A percentile compares a stretch with the other conserved stretches of the same genome.
Evolutionary conservation across 352 stramenopile genomes (phyloP).

Genomic region (Phytophthora tubulina): DNA sequence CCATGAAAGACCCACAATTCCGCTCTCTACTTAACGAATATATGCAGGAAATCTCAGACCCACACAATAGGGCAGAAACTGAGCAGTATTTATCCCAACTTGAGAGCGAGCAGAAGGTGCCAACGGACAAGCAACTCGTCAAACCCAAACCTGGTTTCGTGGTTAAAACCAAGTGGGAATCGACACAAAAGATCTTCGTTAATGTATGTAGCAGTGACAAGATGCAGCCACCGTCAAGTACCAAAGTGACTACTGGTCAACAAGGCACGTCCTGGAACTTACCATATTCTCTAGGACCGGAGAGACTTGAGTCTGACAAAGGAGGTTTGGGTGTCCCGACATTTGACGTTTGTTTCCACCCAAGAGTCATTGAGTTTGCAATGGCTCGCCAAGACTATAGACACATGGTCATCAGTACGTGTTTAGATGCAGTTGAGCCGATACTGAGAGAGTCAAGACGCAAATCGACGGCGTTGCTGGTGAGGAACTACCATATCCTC

Average conservation of each 20-base stretch:
- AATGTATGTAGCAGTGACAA: conserved; percentile 93
- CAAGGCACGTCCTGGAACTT: conserved; percentile 86
- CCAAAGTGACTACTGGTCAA: conserved; percentile 35
- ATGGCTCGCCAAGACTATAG: conserved; percentile 67
- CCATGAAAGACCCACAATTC: conserved; percentile 93
- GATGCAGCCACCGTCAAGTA: conserved; percentile 81
- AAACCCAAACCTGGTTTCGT: conserved; percentile 90
- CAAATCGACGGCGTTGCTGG: conserved; percentile 33
- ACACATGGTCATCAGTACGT: conserved; percentile 90
- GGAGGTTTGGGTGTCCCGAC: conserved; percentile 67
- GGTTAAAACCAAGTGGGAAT: conserved; percentile 86
- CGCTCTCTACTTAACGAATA: conserved; percentile 94
- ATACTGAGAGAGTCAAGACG: conserved; percentile 56
- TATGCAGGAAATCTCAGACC: conserved; percentile 95
- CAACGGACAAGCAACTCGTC: conserved; percentile 88
- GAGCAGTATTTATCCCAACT: conserved; percentile 92
- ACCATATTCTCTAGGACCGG: conserved; percentile 91
- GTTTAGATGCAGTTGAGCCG: conserved; percentile 86
- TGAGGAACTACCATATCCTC: conserved; percentile 78
- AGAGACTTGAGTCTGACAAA: conserved; percentile 93
- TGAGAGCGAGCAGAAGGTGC: conserved; percentile 90
- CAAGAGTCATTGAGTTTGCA: conserved; percentile 80
- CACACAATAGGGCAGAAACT: conserved; percentile 88
- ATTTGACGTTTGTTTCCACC: conserved; percentile 95
- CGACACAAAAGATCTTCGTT: conserved; percentile 90